Evolutionary conservation across 169 alveolate species (phyloP).

Genomic region (Plasmodium cynomolgi): DNA sequence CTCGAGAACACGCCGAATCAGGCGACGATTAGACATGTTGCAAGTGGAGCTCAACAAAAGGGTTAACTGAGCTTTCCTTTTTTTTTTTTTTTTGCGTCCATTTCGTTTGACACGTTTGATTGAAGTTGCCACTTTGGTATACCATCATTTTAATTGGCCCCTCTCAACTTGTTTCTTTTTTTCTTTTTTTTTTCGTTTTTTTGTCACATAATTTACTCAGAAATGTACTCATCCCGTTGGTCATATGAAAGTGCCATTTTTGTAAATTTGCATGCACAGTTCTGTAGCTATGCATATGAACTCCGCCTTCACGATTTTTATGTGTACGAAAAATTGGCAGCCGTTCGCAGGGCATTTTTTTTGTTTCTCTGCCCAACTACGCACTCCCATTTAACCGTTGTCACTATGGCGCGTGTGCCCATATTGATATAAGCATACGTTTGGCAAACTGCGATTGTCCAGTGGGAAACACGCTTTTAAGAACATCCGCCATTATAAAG

Average conservation of each 20-base stretch:
- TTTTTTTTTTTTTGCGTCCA: constrained; percentile 10
- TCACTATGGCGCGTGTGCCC: background rate
- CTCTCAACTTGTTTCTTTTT: background rate
- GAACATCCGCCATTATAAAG: background rate
- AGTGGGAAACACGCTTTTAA: background rate
- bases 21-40: constrained; percentile 52
- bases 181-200: background rate
- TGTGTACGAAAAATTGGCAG: background rate
- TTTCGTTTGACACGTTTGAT: background rate
- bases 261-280: background rate
- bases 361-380: background rate
- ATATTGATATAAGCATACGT: background rate
- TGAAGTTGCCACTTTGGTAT: no score
- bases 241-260: background rate
- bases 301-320: background rate
- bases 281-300: background rate
- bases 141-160: background rate
- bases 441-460: background rate
- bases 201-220: background rate
- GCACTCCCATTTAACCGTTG: background rate
- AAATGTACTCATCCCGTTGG: background rate
- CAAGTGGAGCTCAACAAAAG: constrained; percentile 30
- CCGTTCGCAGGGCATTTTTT: background rate
- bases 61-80: background rate
- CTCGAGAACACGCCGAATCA: constrained; percentile 50